These are phyloP conservation scores for Quillaja saponaria DNA, from an alignment of 306 rosid genomes.

Conservation along the genomic window DNA sequence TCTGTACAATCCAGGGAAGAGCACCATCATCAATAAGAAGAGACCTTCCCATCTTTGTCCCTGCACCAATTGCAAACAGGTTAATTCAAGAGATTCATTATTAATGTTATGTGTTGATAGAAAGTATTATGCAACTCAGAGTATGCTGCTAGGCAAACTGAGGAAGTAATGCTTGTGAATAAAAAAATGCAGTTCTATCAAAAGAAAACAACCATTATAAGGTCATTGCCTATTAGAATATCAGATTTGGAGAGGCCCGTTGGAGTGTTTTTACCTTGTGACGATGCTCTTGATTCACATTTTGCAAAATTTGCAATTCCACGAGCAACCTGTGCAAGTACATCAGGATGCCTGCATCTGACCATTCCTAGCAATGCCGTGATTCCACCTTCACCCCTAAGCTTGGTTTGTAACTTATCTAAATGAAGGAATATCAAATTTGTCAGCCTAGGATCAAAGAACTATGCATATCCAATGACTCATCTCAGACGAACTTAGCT, in stretches of 20 bases:
- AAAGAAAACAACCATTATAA: not conserved
- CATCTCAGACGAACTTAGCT: not conserved
- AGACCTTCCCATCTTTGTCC: conserved; percentile 79
- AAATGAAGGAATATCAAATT: conserved; percentile 23
- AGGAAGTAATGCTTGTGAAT: conserved; percentile 20
- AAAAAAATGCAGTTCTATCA: conserved; percentile 5
- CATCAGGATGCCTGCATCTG: conserved; percentile 94
- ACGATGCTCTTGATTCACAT: conserved; percentile 93
- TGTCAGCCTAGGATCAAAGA: conserved; percentile 32
- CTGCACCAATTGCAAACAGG: conserved; percentile 41
- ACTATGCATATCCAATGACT: not conserved
- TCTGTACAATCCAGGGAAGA: conserved; percentile 94
- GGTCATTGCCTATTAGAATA: conserved; percentile 5
- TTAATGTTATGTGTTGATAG: too few species aligned
- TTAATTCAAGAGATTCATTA: conserved; percentile 1
- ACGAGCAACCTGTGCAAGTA: conserved; percentile 98
- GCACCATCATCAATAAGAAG: conserved; percentile 93
- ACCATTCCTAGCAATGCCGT: conserved; percentile 94
- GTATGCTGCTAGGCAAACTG: conserved; percentile 20
- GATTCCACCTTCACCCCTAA: conserved; percentile 86
- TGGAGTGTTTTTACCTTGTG: conserved; percentile 60
- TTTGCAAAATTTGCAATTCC: conserved; percentile 95
- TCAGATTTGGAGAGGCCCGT: conserved; percentile 12
- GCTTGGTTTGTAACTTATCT: conserved; percentile 84
- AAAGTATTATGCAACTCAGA: conserved; percentile 10